Conservation (phyloP, 108 stramenopile species). For the Hondaea fermentalgiana region DNA sequence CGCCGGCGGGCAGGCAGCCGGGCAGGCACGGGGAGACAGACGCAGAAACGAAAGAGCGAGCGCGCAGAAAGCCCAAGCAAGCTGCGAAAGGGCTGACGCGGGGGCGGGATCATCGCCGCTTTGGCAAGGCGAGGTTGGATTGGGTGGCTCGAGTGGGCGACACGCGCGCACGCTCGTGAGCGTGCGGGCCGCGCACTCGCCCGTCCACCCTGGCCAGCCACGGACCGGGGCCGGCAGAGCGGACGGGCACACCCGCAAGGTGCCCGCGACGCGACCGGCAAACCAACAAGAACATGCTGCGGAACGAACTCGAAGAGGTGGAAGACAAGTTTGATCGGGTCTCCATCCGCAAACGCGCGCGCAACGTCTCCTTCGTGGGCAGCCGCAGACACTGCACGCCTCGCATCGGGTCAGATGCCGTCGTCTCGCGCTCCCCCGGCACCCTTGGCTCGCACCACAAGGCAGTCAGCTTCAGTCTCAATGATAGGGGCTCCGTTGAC, state of each 20-base stretch:
- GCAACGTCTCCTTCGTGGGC: background rate
- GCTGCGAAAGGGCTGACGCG: too few relatives aligned
- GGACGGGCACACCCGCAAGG: background rate
- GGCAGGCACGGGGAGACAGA: too few relatives aligned
- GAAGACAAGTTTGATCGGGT: background rate
- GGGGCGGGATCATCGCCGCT: too few relatives aligned
- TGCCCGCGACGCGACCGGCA: background rate
- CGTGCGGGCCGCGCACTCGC: too few relatives aligned
- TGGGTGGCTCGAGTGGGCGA: too few relatives aligned
- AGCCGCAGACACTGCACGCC: background rate
- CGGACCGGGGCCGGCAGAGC: background rate
- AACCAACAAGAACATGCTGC: background rate
- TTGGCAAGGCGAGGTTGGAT: too few relatives aligned
- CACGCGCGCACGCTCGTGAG: too few relatives aligned
- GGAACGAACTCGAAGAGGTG: background rate
- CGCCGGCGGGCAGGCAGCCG: too few relatives aligned
- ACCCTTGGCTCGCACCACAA: background rate
- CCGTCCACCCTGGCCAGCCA: background rate
- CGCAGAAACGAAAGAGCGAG: too few relatives aligned
- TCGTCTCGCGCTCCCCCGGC: background rate
- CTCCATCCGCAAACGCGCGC: background rate
- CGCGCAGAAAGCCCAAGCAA: too few relatives aligned
- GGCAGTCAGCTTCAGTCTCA: constrained; percentile 15
- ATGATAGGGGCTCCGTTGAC: background rate
- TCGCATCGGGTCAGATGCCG: background rate